Evolutionary conservation across 495 filamentous ascomycete genomes (phyloP), one percentile per base, ranked within the genome.

Genomic region (Rhypophila decipiens): DNA sequence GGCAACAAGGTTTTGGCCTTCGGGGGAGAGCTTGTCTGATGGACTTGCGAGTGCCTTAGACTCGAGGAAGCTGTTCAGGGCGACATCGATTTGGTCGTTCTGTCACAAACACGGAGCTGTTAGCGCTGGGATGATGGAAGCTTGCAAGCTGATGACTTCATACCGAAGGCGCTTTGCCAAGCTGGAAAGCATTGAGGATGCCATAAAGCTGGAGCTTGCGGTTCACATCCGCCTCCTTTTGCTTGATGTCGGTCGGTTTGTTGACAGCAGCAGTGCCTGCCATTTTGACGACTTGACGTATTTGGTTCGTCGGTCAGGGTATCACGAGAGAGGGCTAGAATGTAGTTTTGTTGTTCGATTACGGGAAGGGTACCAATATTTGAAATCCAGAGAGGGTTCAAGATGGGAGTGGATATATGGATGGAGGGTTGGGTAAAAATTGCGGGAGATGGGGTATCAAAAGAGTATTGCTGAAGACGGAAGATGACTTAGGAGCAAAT

Each of bases 61-160:
- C 24, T 70, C 70, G 39, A 95, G 74, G 56, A 85, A 85, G 55
- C 82, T 89, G 73, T 95, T 95, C 58, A 98, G 67, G 19, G 91
- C 89, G 13, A 95, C 76, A 71, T 97, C 93, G 65, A 95, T 95
- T 73, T 98, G 93, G 51, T 90, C 86, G 68, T 98, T 98, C 72
- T 75, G 41, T 17, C 15, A 13, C n/a, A 10, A 1, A 49, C 64
- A 23, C 60, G 60, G 42, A n/a, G 36, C 10, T 13, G 38, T 23
- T 40, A 18, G n/a, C 36, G 36, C 17, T 18, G 2, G 9, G 36
- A 8, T 39, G 36, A 39, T 3, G 3, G 18, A 39, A 38, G 9
- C 5, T 5, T 12, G 35, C 1, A 39, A 4, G 36, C 3, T 18
- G 18, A 8, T n/a, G 1, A 10, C 2, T 40, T 4, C 86, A 67